Evolutionary conservation across 1,284 basidiomycete genomes (phyloP).

Genomic region (Apiotrichum montevideense): DNA sequence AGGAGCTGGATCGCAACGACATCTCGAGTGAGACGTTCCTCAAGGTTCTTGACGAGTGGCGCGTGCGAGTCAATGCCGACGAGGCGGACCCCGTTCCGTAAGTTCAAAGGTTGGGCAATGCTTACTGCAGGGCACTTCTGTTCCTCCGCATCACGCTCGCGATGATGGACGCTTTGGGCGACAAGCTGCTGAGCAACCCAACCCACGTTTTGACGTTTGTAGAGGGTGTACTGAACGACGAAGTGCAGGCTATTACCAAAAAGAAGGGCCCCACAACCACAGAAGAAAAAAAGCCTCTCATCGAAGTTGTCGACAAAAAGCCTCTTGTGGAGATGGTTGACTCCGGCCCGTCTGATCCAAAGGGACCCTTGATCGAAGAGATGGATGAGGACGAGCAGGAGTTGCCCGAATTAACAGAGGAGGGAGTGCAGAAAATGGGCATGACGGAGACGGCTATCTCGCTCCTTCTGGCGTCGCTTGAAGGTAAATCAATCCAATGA

Average conservation of each 20-base stretch:
- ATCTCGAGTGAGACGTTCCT: slow-evolving; percentile 67
- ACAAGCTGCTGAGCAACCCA: slow-evolving; percentile 61
- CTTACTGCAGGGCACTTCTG: slow-evolving; percentile 50
- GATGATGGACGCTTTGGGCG: slow-evolving; percentile 64
- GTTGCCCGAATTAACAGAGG: slow-evolving; percentile 19
- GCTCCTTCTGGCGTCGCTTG: slow-evolving; percentile 69
- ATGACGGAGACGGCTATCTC: slow-evolving; percentile 68
- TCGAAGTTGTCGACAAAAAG: slow-evolving; percentile 1
- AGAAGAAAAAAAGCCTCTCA: slow-evolving; percentile 3
- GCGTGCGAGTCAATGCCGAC: slow-evolving; percentile 43
- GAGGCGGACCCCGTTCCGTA: slow-evolving; percentile 42
- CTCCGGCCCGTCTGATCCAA: not conserved
- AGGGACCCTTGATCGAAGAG: slow-evolving; percentile 18
- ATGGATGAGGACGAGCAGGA: slow-evolving; percentile 17
- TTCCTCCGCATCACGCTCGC: slow-evolving; percentile 70
- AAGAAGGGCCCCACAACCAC: not conserved
- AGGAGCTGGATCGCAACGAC: slow-evolving; percentile 60
- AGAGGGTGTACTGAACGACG: slow-evolving; percentile 56
- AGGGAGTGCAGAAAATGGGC: slow-evolving; percentile 44
- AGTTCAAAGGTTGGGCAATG: not conserved
- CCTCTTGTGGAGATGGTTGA: slow-evolving; percentile 4
- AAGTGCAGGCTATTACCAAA: slow-evolving; percentile 9
- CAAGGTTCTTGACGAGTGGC: slow-evolving; percentile 63
- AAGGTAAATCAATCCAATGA: slow-evolving; percentile 54
- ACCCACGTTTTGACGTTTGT: slow-evolving; percentile 71